Evolutionary conservation across 257 asterid genomes (phyloP).

Genomic region (Plantago major): DNA sequence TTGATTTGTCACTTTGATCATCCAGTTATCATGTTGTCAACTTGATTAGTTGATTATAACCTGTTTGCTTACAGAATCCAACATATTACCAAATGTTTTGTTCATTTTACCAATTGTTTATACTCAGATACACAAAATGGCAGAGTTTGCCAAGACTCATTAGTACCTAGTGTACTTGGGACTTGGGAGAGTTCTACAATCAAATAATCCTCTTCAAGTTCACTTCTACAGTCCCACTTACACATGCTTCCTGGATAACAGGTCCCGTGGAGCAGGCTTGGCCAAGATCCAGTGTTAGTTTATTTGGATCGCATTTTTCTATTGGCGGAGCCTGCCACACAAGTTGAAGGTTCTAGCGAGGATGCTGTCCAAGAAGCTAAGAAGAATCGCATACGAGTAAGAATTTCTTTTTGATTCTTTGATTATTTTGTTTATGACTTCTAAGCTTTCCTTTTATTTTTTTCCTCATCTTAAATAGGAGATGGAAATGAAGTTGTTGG

Average conservation of each 20-base stretch:
- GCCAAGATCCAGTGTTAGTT: conserved; percentile 95
- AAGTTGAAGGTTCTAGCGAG: conserved; percentile 89
- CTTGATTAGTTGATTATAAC: too few species aligned
- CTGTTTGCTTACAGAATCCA: too few species aligned
- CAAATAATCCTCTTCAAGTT: conserved; percentile 8
- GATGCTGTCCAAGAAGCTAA: conserved; percentile 91
- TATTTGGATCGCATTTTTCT: conserved; percentile 82
- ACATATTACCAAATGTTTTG: too few species aligned
- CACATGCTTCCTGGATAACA: conserved; percentile 29
- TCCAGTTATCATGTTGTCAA: too few species aligned
- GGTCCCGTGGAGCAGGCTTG: conserved; percentile 99
- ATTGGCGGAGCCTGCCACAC: conserved; percentile 97
- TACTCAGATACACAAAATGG: not conserved
- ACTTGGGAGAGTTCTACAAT: conserved; percentile 3
- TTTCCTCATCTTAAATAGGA: conserved; percentile 47
- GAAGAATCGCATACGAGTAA: conserved; percentile 78
- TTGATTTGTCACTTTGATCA: too few species aligned
- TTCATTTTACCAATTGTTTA: too few species aligned
- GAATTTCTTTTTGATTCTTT: conserved; percentile 26
- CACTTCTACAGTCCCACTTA: conserved; percentile 10
- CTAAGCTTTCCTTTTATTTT: too few species aligned
- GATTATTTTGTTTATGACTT: conserved; percentile 11
- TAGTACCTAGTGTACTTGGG: not conserved
- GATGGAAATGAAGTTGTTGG: conserved; percentile 84
- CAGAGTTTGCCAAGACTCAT: conserved; percentile 3